These are phyloP conservation scores for Chrysosporium queenslandicum DNA, from an alignment of 2,329 filamentous ascomycete species.

Conservation along the genomic window DNA sequence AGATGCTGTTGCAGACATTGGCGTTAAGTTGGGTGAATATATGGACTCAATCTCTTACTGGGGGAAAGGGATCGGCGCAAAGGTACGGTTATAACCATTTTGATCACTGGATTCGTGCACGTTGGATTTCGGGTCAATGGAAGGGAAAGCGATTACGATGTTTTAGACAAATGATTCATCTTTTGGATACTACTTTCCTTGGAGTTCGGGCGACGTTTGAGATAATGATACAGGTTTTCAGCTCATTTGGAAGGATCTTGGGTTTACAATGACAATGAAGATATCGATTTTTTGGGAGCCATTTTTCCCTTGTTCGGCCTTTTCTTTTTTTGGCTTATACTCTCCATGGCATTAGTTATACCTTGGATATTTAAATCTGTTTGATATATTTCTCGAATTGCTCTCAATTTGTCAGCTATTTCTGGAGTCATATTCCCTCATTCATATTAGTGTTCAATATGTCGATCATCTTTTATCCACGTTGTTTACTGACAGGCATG, in stretches of 20 bases:
- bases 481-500: background rate
- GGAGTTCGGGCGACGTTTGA: background rate
- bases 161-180: background rate
- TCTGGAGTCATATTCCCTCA: background rate
- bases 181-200: background rate
- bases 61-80: constrained; percentile 61
- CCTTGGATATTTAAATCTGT: background rate
- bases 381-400: too few relatives aligned
- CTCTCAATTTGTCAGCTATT: background rate
- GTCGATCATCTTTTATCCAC: background rate
- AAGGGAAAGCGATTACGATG: background rate
- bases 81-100: constrained; percentile 35
- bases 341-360: background rate
- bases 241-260: background rate
- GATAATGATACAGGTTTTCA: background rate
- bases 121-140: background rate
- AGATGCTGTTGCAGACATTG: constrained; percentile 66
- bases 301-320: too few relatives aligned
- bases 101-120: background rate
- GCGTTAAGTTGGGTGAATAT: constrained; percentile 65
- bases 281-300: background rate
- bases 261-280: background rate
- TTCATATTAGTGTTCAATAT: background rate
- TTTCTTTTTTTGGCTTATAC: too few relatives aligned
- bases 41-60: constrained; percentile 60